Evolutionary conservation across 2,329 filamentous ascomycete genomes (phyloP).

Genomic region (Aspergillus tubingensis): DNA sequence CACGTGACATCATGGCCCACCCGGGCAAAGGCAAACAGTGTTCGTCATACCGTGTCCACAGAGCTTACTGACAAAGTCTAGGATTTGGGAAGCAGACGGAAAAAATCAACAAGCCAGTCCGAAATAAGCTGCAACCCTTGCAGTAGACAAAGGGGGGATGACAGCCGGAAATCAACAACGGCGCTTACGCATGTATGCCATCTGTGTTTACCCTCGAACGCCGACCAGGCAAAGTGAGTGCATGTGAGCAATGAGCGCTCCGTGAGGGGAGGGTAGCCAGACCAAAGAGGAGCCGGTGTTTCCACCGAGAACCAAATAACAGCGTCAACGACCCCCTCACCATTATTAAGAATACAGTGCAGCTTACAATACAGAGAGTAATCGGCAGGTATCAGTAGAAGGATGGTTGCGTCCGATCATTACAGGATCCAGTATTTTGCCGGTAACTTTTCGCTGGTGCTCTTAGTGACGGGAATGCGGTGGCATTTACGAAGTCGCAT

Average conservation of each 20-base stretch:
- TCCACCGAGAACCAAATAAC: conserved; percentile 19
- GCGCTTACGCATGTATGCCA: not conserved
- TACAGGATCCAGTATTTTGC: conserved; percentile 10
- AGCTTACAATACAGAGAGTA: conserved; percentile 11
- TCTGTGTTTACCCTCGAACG: not conserved
- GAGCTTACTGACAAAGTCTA: not conserved
- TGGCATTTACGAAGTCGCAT: conserved; percentile 2
- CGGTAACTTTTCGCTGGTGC: conserved; percentile 4
- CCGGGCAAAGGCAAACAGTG: conserved; percentile 6
- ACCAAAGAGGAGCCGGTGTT: conserved; percentile 19
- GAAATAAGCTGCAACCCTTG: conserved; percentile 12
- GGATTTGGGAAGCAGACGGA: not conserved
- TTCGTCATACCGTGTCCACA: conserved; percentile 16
- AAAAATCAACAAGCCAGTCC: not conserved
- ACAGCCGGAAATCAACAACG: not conserved
- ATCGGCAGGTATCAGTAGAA: conserved; percentile 5
- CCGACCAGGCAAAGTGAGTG: not conserved
- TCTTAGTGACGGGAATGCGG: conserved; percentile 2
- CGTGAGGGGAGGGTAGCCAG: conserved; percentile 10
- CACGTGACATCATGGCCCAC: conserved; percentile 28
- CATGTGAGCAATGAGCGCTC: conserved; percentile 8
- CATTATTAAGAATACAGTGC: conserved; percentile 9
- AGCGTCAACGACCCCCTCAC: conserved; percentile 16
- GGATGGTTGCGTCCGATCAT: not conserved
- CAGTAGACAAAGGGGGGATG: not conserved